Conservation (phyloP, 192 early-diverging fungal species). For the Coemansia sp. region DNA sequence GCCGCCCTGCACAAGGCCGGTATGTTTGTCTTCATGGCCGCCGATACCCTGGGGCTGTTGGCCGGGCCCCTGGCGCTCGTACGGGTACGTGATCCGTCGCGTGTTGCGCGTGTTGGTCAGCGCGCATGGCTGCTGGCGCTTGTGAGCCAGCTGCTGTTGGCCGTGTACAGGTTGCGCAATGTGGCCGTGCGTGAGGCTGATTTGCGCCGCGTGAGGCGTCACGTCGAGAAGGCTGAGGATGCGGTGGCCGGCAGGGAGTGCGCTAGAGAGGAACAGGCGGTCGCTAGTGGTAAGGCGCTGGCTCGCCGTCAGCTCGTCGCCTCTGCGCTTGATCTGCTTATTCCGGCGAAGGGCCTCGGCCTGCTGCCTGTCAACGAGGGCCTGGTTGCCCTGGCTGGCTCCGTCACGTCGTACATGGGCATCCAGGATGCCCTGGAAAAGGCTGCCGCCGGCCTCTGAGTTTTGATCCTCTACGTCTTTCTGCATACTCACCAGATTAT, state of each 20-base stretch:
- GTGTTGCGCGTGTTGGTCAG: constrained; percentile 28
- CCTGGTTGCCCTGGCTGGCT: constrained; percentile 53
- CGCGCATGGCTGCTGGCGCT: constrained; percentile 44
- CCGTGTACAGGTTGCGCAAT: constrained; percentile 36
- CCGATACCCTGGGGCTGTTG: constrained; percentile 37
- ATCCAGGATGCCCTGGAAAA: constrained; percentile 32
- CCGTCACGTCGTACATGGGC: constrained; percentile 55
- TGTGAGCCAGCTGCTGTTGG: constrained; percentile 23
- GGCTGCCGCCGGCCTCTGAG: neutral
- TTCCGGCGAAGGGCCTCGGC: constrained; percentile 48
- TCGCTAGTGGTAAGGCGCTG: constrained; percentile 12
- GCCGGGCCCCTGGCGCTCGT: constrained; percentile 24
- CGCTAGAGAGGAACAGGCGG: constrained; percentile 24
- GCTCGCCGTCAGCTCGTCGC: constrained; percentile 27
- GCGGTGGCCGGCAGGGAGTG: constrained; percentile 33
- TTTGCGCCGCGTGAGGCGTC: constrained; percentile 27
- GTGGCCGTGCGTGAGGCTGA: constrained; percentile 26
- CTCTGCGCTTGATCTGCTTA: constrained; percentile 46
- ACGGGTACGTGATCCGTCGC: constrained; percentile 20
- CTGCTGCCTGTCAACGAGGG: constrained; percentile 50
- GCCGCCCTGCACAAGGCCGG: constrained; percentile 35
- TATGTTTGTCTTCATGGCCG: constrained; percentile 48
- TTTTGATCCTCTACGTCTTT: no score
- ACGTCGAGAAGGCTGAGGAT: constrained; percentile 31
- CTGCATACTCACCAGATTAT: no score